Base-by-base conservation (phyloP, 768 basidiomycete species). In the Amanita brunnescens region DNA sequence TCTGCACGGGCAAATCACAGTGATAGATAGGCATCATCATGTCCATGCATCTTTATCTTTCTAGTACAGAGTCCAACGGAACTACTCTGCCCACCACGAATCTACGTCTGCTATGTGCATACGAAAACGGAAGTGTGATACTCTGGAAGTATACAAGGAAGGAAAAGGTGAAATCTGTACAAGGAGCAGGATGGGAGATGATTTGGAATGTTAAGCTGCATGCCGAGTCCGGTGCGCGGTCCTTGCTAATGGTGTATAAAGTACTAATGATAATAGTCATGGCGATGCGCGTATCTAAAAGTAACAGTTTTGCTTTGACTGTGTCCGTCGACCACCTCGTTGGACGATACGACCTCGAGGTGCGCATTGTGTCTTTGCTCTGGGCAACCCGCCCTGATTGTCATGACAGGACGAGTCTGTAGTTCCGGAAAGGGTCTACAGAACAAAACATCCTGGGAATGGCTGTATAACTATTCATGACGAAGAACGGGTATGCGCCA, bases 51-150 rank as follows among this genome's bases (percentile, higher is more conserved):
- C 69, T 96, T 1, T 81, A 79, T 47, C 42, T 44, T 64, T 68
- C 35, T 57, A 62, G 10, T 9, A 5, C 18, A 20, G 33, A 16
- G 8, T 9, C 24, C 41, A 24, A n/a, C n/a, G 13, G 3, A 9
- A 10, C 47, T 20, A 9, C 23, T n/a, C 40, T 44, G n/a, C 38
- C 53, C 54, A 16, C 10, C 62, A 61, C 9, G 72, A 33, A 76
- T 14, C 70, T 94, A 3, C 74, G 80, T 2, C 65, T 95, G 4
- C 62, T 94, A 0, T 75, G 80, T 34, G 89, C 80, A 1, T 95
- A 91, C 62, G 95, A 99, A 67, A 84, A 86, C 53, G 94, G 95
- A 0, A 73, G 78, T n/a, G 83, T 96, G n/a, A 77, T 77, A 18
- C 65, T 92, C 30, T 83, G 81, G 49, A 71, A 69, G 46, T 82